Conservation (phyloP, 306 rosid genomes). For the Rosa lucieae region DNA sequence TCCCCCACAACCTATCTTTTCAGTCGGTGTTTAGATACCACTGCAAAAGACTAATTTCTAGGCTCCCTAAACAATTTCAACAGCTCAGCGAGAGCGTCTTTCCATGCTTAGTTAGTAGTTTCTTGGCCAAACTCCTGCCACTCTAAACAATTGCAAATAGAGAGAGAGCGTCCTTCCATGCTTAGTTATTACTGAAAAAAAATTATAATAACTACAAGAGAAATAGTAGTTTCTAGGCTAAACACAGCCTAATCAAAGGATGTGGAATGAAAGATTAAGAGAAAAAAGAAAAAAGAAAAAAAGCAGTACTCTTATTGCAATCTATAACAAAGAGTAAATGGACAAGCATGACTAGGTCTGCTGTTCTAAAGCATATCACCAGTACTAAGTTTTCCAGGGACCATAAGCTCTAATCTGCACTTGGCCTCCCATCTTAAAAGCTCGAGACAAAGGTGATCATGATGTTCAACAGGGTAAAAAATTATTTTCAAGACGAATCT, state of each 20-base stretch:
- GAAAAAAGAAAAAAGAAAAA: not conserved
- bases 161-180: too few relatives aligned
- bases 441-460: not conserved
- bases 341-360: not conserved
- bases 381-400: not conserved
- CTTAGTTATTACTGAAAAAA: too few relatives aligned
- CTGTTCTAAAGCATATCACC: not conserved
- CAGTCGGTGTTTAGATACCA: not conserved
- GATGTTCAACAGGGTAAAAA: not conserved
- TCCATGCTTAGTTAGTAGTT: too few relatives aligned
- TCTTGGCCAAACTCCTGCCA: too few relatives aligned
- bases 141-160: too few relatives aligned
- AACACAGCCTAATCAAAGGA: not conserved
- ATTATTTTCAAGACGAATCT: not conserved
- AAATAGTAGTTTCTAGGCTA: slow-evolving; percentile 3
- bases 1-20: not conserved
- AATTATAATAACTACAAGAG: not conserved
- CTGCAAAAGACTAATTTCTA: not conserved
- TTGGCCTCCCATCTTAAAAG: not conserved
- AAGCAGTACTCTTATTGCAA: not conserved
- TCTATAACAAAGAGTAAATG: not conserved
- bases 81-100: too few relatives aligned
- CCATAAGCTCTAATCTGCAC: not conserved
- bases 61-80: not conserved
- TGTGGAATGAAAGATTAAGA: not conserved